Conservation (phyloP, 257 asterid species). For the Penstemon barbatus region DNA sequence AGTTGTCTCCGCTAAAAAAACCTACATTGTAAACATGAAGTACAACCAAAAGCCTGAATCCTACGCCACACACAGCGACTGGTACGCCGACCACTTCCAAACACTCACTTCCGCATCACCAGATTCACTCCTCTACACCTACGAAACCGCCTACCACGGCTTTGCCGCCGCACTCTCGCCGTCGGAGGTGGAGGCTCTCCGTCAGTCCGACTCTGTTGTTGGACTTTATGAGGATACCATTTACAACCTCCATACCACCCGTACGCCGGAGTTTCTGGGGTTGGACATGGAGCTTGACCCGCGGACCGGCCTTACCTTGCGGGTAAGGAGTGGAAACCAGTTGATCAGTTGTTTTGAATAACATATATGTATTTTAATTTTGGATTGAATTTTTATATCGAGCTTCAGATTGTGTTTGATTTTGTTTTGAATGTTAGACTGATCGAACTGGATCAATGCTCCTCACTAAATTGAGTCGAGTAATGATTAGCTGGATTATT, state of each 20-base stretch:
- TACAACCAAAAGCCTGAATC: slow-evolving; percentile 35
- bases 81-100: slow-evolving; percentile 53
- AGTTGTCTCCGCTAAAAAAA: slow-evolving; percentile 23
- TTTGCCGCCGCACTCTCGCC: slow-evolving; percentile 45
- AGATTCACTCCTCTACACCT: slow-evolving; percentile 46
- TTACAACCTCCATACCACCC: slow-evolving; percentile 57
- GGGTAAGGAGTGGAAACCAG: no score
- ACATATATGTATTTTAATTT: no score
- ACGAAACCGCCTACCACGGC: slow-evolving; percentile 48
- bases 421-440: no score
- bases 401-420: no score
- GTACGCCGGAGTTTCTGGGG: slow-evolving; percentile 55
- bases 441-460: no score
- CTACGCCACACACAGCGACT: slow-evolving; percentile 42
- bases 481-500: no score
- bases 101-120: slow-evolving; percentile 40
- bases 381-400: no score
- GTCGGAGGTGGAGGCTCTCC: slow-evolving; percentile 43
- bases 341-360: no score
- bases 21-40: slow-evolving; percentile 54
- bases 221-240: slow-evolving; percentile 49
- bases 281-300: slow-evolving; percentile 34
- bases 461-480: no score
- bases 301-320: slow-evolving; percentile 35
- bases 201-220: slow-evolving; percentile 43